Evolutionary conservation across 306 rosid genomes (phyloP).

Genomic region (Pueraria montana): DNA sequence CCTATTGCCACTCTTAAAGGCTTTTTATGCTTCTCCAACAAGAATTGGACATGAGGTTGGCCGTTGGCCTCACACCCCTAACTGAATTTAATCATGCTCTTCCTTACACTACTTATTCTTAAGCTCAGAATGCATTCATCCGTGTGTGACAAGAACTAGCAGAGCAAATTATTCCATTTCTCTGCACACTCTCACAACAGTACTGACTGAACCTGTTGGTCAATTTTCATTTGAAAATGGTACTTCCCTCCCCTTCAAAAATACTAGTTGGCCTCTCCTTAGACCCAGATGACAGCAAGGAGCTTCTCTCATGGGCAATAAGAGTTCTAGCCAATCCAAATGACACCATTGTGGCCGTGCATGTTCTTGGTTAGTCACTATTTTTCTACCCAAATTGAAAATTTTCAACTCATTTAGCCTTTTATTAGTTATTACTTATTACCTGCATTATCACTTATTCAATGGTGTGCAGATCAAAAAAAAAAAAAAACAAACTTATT

Average conservation of each 20-base stretch:
- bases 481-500: no score
- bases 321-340: slow-evolving; percentile 76
- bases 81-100: slow-evolving; percentile 79
- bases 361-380: slow-evolving; percentile 80
- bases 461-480: no score
- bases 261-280: slow-evolving; percentile 85
- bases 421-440: not conserved
- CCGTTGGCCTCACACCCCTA: slow-evolving; percentile 71
- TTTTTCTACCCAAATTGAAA: not conserved
- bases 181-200: slow-evolving; percentile 13
- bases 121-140: slow-evolving; percentile 46
- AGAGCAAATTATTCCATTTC: slow-evolving; percentile 43
- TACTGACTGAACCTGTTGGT: slow-evolving; percentile 27
- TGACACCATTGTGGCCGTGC: slow-evolving; percentile 82
- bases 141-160: slow-evolving; percentile 50
- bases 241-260: slow-evolving; percentile 58
- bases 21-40: slow-evolving; percentile 84
- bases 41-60: slow-evolving; percentile 69
- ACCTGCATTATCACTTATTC: not conserved
- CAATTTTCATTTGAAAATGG: slow-evolving; percentile 53
- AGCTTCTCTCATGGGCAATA: slow-evolving; percentile 81
- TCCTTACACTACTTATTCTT: slow-evolving; percentile 59
- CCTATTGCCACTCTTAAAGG: slow-evolving; percentile 51
- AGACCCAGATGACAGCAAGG: slow-evolving; percentile 72
- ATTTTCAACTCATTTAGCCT: not conserved